A percentile compares a stretch with the other conserved stretches of the same genome.
Conservation (phyloP, 140 eudicot species). For the Bidens hawaiensis region DNA sequence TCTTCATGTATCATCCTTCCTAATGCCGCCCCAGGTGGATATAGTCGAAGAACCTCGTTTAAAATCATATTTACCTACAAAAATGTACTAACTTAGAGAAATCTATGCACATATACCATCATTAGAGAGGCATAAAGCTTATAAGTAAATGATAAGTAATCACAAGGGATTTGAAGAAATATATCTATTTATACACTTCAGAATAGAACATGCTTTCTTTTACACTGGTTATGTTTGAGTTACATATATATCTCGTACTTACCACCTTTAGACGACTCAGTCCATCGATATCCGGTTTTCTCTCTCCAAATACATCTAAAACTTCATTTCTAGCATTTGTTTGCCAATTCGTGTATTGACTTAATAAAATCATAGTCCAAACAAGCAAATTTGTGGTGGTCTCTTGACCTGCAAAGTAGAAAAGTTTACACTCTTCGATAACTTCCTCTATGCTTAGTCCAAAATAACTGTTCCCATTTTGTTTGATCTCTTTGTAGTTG, state of each 20-base stretch:
- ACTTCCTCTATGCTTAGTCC: constrained; percentile 5
- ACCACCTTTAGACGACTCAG: constrained; percentile 10
- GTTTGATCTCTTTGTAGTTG: constrained; percentile 2
- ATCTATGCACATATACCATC: not conserved
- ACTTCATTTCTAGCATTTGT: constrained; percentile 8
- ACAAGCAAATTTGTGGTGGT: not conserved
- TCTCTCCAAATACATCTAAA: not conserved
- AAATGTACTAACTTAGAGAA: not conserved
- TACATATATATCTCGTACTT: not conserved
- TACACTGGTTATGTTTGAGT: too few relatives aligned
- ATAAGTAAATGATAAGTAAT: not conserved
- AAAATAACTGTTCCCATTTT: not conserved
- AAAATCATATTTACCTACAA: constrained; percentile 9
- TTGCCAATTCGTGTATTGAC: constrained; percentile 7
- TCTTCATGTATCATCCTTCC: not conserved
- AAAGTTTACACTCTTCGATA: not conserved
- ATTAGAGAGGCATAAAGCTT: not conserved
- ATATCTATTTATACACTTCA: not conserved
- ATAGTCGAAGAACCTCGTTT: constrained; percentile 8
- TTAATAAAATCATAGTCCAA: constrained; percentile 1
- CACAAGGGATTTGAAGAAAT: not conserved
- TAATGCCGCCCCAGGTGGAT: not conserved
- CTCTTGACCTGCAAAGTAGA: constrained; percentile 4
- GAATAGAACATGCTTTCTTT: not conserved
- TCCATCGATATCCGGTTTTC: not conserved